phyloP scores from a whole-genome alignment of 768 basidiomycete species.

The Trametes cingulata region DNA sequence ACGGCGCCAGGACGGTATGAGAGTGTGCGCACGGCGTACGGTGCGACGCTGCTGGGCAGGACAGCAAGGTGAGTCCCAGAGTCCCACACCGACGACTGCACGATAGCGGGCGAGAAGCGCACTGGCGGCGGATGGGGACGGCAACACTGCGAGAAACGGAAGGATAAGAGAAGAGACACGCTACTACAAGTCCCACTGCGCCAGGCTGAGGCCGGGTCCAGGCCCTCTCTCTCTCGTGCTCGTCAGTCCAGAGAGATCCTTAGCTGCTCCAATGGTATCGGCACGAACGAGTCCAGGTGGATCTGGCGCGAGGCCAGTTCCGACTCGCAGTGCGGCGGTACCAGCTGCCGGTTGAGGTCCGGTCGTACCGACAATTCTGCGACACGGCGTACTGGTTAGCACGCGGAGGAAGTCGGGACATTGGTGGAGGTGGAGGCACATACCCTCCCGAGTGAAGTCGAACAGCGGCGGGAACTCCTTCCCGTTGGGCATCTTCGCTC shows the following conservation, averaged over 20 bases:
- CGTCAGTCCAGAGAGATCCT: conserved; percentile 89
- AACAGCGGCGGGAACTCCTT: conserved; percentile 94
- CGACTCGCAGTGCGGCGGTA: conserved; percentile 86
- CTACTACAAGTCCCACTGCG: conserved; percentile 23
- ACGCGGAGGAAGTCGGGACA: conserved; percentile 12
- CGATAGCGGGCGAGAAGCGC: background rate
- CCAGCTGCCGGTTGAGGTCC: conserved; percentile 88
- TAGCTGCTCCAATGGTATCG: conserved; percentile 96
- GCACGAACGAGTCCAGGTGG: conserved; percentile 88
- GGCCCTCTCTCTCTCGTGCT: conserved; percentile 5
- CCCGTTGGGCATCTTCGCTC: conserved; percentile 94
- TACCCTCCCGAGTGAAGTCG: conserved; percentile 95
- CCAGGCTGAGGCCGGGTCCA: conserved; percentile 14
- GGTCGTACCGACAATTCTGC: conserved; percentile 95
- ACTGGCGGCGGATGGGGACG: background rate
- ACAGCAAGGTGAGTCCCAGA: background rate
- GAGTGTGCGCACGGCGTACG: too few relatives aligned
- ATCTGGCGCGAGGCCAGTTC: conserved; percentile 87
- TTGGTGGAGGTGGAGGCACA: conserved; percentile 33
- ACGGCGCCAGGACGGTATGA: background rate
- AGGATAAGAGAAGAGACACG: background rate
- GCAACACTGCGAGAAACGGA: background rate
- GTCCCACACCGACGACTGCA: background rate
- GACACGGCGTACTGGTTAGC: background rate
- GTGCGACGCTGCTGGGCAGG: too few relatives aligned